Base-by-base conservation (phyloP, 441 rosid genomes). In the Theobroma grandiflorum region DNA sequence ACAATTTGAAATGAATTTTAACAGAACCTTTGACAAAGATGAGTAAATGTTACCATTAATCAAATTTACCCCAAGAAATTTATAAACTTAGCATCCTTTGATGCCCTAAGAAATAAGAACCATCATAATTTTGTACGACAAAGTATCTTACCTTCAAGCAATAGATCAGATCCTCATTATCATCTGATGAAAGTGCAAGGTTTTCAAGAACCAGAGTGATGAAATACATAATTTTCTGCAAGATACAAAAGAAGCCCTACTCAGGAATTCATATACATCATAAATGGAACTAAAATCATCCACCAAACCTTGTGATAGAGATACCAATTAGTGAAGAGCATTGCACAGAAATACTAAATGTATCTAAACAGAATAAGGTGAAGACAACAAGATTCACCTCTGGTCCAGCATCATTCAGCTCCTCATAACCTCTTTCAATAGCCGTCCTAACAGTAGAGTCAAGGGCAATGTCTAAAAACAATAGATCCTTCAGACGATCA, bases 371-470 rank as follows among this genome's bases (percentile, higher is more conserved):
- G 66, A 40, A 74, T 45, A 74, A 70, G 75, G 61, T 58, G 57
- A 73, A 38, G 75, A 79, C 55, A 22, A 85, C 78, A 77, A 68
- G 66, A 82, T 49, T 81, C 80, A 94, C 99, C 97, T 93, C 99
- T 35, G 98, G 96, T 63, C 93, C 92, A 81, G 96, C 91, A 84
- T 89, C 80, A 55, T 86, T 95, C 83, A 97, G 83, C 83, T 92
- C 96, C 82, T 92, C 98, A 20, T 94, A 95, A 72, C 99, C 99
- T 86, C 98, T 91, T 89, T 97, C 99, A 85, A 90, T 91, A 72
- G 98, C 98, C 77, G 98, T 97, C 84, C 99, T 93, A 78, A 95
- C 96, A 59, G 98, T 85, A 78, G 99, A 97, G 80, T 97, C 99
- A 74, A 97, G 95, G 55, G 99, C 98, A 42, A 94, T 87, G 81